A percentile compares a stretch with the other conserved stretches of the same genome.
Evolutionary conservation across 257 asterid species (phyloP).

Genomic region (Rauvolfia tetraphylla): DNA sequence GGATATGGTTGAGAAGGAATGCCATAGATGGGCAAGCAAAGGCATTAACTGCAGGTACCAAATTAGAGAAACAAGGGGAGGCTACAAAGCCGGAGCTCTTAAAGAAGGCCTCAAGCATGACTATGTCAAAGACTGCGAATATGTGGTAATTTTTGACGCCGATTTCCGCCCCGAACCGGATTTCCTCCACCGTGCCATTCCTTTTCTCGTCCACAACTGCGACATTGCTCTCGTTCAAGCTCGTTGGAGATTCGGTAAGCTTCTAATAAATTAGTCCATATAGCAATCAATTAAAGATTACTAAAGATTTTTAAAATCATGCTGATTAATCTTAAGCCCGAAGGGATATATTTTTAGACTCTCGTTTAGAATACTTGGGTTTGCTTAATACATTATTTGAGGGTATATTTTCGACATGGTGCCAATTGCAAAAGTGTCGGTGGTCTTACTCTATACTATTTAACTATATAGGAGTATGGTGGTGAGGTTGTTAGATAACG

Average conservation of each 20-base stretch:
- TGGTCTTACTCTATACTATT: constrained; percentile 13
- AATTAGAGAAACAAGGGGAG: constrained; percentile 73
- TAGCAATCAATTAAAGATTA: too few species aligned
- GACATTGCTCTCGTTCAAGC: constrained; percentile 86
- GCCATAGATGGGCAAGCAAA: constrained; percentile 86
- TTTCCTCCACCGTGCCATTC: constrained; percentile 76
- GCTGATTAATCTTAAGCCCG: too few species aligned
- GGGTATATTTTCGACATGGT: neutral
- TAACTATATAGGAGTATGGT: neutral
- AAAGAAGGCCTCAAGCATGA: constrained; percentile 81
- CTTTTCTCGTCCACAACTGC: constrained; percentile 69
- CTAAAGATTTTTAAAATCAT: too few species aligned
- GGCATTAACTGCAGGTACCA: constrained; percentile 76
- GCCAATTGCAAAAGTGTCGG: constrained; percentile 46
- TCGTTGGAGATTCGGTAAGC: constrained; percentile 95
- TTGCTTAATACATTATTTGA: neutral
- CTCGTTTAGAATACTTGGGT: too few species aligned
- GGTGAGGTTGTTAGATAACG: neutral
- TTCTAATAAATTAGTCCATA: neutral
- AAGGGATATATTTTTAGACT: too few species aligned
- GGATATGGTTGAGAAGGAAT: constrained; percentile 95
- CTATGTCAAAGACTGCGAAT: constrained; percentile 75
- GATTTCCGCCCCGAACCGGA: constrained; percentile 97
- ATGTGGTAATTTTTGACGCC: constrained; percentile 84
- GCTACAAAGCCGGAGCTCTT: constrained; percentile 97